Evolutionary conservation across 2,329 filamentous ascomycete genomes (phyloP).

Genomic region (Lasiodiplodia sp.): DNA sequence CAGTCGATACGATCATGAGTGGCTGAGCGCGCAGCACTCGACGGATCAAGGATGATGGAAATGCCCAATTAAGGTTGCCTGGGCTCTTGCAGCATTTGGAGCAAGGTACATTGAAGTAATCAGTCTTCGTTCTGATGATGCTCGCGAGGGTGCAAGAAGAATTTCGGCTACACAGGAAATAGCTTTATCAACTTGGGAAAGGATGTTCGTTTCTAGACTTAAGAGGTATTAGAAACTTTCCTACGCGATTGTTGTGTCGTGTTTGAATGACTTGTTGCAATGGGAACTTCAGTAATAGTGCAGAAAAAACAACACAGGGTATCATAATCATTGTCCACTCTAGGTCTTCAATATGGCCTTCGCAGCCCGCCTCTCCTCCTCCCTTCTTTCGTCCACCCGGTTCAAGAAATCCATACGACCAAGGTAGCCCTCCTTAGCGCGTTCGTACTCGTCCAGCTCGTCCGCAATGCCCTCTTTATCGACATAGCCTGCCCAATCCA

Average conservation of each 20-base stretch:
- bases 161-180: neutral
- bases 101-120: neutral
- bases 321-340: neutral
- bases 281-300: neutral
- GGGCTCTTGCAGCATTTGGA: neutral
- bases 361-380: conserved; percentile 62
- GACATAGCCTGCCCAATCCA: conserved; percentile 71
- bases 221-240: neutral
- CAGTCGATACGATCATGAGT: conserved; percentile 31
- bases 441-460: conserved; percentile 67
- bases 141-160: neutral
- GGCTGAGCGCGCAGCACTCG: neutral
- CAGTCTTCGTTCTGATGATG: neutral
- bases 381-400: conserved; percentile 62
- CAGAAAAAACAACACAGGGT: neutral
- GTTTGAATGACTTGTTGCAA: neutral
- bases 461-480: conserved; percentile 67
- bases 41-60: neutral
- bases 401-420: conserved; percentile 69
- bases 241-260: no score
- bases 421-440: conserved; percentile 68
- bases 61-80: neutral
- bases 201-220: neutral
- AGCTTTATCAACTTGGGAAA: neutral
- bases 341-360: conserved; percentile 49